phyloP scores from a whole-genome alignment of 2,329 filamentous ascomycete species.

The Paecilomyces variotii region DNA sequence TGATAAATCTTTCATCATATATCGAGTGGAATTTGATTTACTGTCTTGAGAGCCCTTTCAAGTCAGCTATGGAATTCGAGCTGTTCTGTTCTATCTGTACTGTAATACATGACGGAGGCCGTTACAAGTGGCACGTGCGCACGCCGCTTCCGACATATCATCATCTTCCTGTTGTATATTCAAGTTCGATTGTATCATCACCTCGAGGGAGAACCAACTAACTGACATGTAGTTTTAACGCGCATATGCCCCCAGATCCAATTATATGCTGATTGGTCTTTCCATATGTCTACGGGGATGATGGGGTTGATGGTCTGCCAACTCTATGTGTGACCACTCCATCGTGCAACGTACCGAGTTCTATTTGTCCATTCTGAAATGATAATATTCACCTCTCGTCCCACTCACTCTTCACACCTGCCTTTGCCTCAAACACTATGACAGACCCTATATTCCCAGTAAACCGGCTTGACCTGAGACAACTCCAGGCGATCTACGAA shows the following conservation, averaged over 20 bases:
- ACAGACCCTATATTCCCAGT: neutral
- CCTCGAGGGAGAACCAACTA: neutral
- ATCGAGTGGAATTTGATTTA: neutral
- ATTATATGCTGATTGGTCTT: slow-evolving; percentile 1
- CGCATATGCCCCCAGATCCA: slow-evolving; percentile 6
- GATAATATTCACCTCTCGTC: slow-evolving; percentile 6
- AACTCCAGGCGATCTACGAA: neutral
- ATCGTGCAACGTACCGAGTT: neutral
- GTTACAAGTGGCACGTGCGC: slow-evolving; percentile 14
- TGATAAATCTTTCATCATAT: neutral
- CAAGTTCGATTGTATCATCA: neutral
- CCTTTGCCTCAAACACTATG: neutral
- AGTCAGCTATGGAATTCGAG: neutral
- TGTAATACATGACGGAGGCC: neutral
- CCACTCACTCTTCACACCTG: neutral
- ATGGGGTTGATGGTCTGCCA: neutral
- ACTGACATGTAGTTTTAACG: neutral
- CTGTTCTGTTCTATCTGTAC: neutral
- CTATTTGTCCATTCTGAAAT: slow-evolving; percentile 9
- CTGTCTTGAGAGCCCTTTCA: neutral
- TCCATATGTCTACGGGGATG: neutral
- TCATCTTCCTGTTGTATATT: neutral
- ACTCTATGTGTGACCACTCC: neutral
- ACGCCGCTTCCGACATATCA: neutral
- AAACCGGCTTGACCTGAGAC: neutral